These are phyloP conservation scores for Metschnikowia arizonensis DNA, from an alignment of 805 yeast genomes.

Conservation along the genomic window DNA sequence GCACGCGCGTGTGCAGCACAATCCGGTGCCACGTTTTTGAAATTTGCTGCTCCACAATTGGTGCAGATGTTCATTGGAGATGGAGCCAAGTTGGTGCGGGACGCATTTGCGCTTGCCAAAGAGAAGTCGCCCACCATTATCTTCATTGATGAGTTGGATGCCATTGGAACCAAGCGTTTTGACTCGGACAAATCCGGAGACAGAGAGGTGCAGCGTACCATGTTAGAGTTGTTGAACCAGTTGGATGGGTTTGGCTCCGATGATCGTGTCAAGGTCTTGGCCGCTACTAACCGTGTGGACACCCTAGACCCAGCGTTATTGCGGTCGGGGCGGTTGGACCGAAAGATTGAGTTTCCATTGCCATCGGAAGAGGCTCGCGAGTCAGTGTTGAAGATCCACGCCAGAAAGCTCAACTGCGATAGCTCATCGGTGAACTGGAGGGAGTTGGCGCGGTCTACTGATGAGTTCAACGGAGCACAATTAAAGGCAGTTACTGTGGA, in stretches of 20 bases:
- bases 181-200: constrained; percentile 22
- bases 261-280: constrained; percentile 43
- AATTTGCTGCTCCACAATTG: constrained; percentile 22
- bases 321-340: constrained; percentile 22
- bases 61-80: constrained; percentile 23
- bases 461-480: constrained; percentile 98
- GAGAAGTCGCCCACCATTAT: constrained; percentile 23
- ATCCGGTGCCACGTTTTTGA: constrained; percentile 20
- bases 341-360: constrained; percentile 74
- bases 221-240: constrained; percentile 23
- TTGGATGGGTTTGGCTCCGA: constrained; percentile 21
- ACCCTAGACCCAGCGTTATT: constrained; percentile 22
- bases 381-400: constrained; percentile 92
- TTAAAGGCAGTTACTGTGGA: constrained; percentile 98
- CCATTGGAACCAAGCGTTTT: constrained; percentile 22
- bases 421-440: constrained; percentile 88
- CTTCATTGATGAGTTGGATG: constrained; percentile 22
- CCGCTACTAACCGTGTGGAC: constrained; percentile 22
- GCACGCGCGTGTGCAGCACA: constrained; percentile 23
- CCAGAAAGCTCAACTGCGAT: constrained; percentile 93
- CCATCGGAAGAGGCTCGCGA: constrained; percentile 98
- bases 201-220: constrained; percentile 22
- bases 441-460: constrained; percentile 96
- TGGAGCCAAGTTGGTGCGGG: constrained; percentile 22
- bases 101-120: constrained; percentile 22